Base-by-base conservation (phyloP, 495 filamentous ascomycete genomes). In the Penicillium goetzii region DNA sequence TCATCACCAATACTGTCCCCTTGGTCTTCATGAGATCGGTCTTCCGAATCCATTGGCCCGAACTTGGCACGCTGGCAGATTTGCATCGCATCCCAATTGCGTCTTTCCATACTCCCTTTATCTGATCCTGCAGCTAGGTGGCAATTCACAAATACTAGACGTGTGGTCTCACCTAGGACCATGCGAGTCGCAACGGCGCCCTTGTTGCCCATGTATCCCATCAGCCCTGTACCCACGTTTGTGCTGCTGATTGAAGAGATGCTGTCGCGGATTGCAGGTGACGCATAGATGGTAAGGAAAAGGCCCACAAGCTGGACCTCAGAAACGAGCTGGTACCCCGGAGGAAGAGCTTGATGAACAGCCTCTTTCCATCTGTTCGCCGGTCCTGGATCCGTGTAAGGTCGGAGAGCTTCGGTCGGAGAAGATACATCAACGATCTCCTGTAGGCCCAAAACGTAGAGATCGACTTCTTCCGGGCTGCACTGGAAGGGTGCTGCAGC, bases 181-280 rank as follows among this genome's bases (percentile, higher is more conserved):
- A 99, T 77, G 40, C 96, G 87, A 41, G 91, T 89, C 12, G 86
- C 85, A 9, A 94, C 89, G 15, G 89, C 93, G 1, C 96, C 96
- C 75, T 99, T 99, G 70, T 99, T 99, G 6, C 95, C 96, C 82
- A 96, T 86, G 63, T 96, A 97, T 0, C 95, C 94, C 74, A 94
- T 85, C 52, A 97, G 68, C 1, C 95, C 93, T 0, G 96, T 97
- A 3, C 92, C 93, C 6, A 97, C 89, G 54, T 79, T 89, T 10
- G 85, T 85, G 12, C 86, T 92, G 68, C 89, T 92, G 55, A 97
- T 86, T 34, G 88, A 90, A 38, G 87, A 89, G 38, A 97, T 82
- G 3, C 85, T 86, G 1, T 88, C 82, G 23, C 84, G 84, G 50
- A 98, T 78, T 25, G 82, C 81, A 0, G 95, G 90, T 0, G 93